phyloP scores from a whole-genome alignment of 768 basidiomycete genomes.

The Lactarius pseudohatsudake region DNA sequence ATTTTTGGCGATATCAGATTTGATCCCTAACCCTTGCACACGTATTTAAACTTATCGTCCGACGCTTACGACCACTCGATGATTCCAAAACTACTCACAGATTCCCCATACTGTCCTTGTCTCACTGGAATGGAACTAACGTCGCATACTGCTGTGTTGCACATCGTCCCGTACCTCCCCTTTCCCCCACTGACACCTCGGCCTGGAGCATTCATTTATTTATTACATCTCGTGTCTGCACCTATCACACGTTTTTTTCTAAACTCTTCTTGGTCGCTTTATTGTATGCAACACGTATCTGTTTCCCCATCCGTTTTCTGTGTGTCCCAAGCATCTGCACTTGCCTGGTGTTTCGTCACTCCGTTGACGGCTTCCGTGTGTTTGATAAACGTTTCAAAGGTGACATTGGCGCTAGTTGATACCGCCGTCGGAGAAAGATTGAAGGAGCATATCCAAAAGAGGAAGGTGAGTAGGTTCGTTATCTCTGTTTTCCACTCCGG shows the following conservation, averaged over 20 bases:
- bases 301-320: slow-evolving; percentile 10
- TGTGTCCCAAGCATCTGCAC: slow-evolving; percentile 9
- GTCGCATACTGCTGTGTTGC: slow-evolving; percentile 21
- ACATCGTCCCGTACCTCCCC: slow-evolving; percentile 1
- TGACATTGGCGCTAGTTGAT: neutral
- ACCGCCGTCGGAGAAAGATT: slow-evolving; percentile 3
- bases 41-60: slow-evolving; percentile 14
- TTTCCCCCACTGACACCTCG: slow-evolving; percentile 11
- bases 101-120: slow-evolving; percentile 3
- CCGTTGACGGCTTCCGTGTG: neutral
- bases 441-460: slow-evolving; percentile 9
- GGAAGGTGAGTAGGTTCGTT: slow-evolving; percentile 28
- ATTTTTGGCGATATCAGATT: slow-evolving; percentile 30
- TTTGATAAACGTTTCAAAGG: slow-evolving; percentile 8
- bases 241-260: slow-evolving; percentile 11
- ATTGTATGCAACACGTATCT: slow-evolving; percentile 22
- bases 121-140: slow-evolving; percentile 19
- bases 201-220: slow-evolving; percentile 29
- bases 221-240: slow-evolving; percentile 27
- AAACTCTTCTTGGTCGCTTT: slow-evolving; percentile 13
- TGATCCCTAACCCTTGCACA: slow-evolving; percentile 19
- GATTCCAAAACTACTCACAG: slow-evolving; percentile 23
- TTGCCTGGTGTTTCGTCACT: neutral
- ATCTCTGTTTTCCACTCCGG: neutral
- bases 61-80: slow-evolving; percentile 20